Evolutionary conservation across 2,329 filamentous ascomycete species (phyloP), one percentile per base, ranked within the genome.

Genomic region (Elsinoe batatas): DNA sequence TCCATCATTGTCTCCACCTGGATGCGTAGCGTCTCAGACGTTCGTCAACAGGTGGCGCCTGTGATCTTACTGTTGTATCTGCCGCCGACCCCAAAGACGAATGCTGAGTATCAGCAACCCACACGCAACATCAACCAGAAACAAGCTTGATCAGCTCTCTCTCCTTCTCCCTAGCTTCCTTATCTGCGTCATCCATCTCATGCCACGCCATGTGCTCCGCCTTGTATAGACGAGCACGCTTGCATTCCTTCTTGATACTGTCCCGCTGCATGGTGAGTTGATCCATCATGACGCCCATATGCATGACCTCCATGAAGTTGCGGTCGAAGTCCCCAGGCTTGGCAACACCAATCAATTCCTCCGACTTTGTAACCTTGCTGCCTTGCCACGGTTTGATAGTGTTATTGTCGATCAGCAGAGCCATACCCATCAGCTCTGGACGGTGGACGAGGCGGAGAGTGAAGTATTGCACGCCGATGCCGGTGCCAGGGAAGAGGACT

Each of bases 191-290:
- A 4, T 22, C 18, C 32, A 38, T 26, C 3, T 35, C 32, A 18
- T 37, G 47, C 47, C 47, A 51, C n/a, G 47, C 26, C 18, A n/a
- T 35, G 18, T 51, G 47, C 33, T 51, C 47, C 18, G 47, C 47
- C 18, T 51, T 51, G 47, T 51, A 26, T 7, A 51, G 18, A 37
- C 32, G 32, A 20, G 47, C 47, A 22, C 33, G 26, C 18, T 51
- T 51, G 33, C n/a, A 35, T 13, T 51, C 26, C 33, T 51, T 51
- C 18, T 35, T 51, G 13, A 37, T 26, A 1, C 10, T 33, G 17
- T 51, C 32, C 15, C 32, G 22, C 47, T 38, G 32, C 10, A 8
- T 20, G 4, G 33, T 51, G n/a, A 51, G 12, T 13, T 36, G 18
- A 3, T 36, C 47, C 33, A 37, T 51, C 47, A 51, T 38, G 15